Conservation (phyloP, 2,329 filamentous ascomycete genomes). For the Orbilia ellipsospora region DNA sequence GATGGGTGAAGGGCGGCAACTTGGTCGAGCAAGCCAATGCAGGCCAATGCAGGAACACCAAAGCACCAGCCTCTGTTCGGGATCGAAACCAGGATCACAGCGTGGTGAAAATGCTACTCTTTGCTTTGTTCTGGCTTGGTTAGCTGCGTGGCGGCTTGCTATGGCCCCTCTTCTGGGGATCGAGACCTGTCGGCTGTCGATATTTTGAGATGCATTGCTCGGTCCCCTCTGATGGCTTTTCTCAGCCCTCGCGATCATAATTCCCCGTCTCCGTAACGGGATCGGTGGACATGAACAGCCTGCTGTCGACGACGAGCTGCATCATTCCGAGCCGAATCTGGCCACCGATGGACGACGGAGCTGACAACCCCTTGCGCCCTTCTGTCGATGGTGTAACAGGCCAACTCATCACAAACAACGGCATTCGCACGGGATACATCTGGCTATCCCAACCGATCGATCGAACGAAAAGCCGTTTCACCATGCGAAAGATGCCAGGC, state of each 20-base stretch:
- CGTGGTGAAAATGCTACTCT: too few species aligned
- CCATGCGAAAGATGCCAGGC: background rate
- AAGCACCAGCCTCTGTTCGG: slow-evolving; percentile 31
- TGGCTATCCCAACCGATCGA: background rate
- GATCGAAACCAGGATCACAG: background rate
- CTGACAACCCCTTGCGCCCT: too few species aligned
- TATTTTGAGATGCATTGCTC: background rate
- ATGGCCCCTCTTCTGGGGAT: too few species aligned
- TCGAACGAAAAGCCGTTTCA: slow-evolving; percentile 10
- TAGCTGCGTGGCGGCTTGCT: too few species aligned
- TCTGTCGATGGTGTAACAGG: slow-evolving; percentile 9
- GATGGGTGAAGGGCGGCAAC: background rate
- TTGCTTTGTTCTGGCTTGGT: too few species aligned
- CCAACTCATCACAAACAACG: slow-evolving; percentile 3
- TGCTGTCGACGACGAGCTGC: too few species aligned
- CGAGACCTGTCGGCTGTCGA: background rate
- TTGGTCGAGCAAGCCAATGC: too few species aligned
- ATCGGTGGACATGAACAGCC: too few species aligned
- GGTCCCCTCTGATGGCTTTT: too few species aligned
- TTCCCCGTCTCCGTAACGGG: too few species aligned
- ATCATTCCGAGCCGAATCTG: too few species aligned
- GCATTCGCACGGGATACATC: background rate
- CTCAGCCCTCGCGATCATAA: background rate
- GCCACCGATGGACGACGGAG: too few species aligned
- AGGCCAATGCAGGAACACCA: background rate